Evolutionary conservation across 768 basidiomycete species (phyloP), one percentile per base, ranked within the genome.

Genomic region (Mycena sanguinolenta): DNA sequence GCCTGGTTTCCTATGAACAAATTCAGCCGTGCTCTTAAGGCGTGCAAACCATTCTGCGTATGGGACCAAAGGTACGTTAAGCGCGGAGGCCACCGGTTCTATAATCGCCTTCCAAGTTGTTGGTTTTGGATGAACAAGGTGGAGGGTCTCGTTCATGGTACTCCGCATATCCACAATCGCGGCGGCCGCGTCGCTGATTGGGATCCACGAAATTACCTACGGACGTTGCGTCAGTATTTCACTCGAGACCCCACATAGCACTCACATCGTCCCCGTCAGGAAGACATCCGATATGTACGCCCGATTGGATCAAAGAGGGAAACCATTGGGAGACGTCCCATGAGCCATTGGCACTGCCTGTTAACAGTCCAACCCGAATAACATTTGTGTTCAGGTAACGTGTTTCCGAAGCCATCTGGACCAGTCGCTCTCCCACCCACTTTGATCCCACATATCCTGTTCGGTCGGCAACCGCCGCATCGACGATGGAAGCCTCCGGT

Each of bases 61-160:
- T 10, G 79, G 75, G 1, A 81, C 78, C 23, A 80, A 65, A 54
- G 80, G 76, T 14, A 82, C 75, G 14, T 59, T 34, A 13, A 82
- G 73, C 17, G 46, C 52, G 0, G 67, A 14, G 25, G 81, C 66
- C 39, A 79, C 30, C 4, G 49, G 32, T 19, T 49, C 23, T 32
- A 77, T 63, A 12, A 77, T 27, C 19, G 74, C 42, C 23, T 52
- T 55, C 79, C 79, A 81, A 5, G 71, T 55, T 32, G 77, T 75
- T 1, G 82, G 82, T 27, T 67, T 70, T 1, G 80, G 79, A 72
- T 81, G 79, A 23, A 77, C 74, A 30, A 82, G 66, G 70, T 80
- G 76, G 16, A 79, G 63, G 13, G 75, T 71, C 9, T 71, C 66
- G 14, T 59, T 58, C 28, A 69, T 62, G 1, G 75, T 38, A 28